Percentiles rank a stretch among this genome's conserved stretches.
phyloP scores from a whole-genome alignment of 179 eudicot species.

The Beta lomatogona region DNA sequence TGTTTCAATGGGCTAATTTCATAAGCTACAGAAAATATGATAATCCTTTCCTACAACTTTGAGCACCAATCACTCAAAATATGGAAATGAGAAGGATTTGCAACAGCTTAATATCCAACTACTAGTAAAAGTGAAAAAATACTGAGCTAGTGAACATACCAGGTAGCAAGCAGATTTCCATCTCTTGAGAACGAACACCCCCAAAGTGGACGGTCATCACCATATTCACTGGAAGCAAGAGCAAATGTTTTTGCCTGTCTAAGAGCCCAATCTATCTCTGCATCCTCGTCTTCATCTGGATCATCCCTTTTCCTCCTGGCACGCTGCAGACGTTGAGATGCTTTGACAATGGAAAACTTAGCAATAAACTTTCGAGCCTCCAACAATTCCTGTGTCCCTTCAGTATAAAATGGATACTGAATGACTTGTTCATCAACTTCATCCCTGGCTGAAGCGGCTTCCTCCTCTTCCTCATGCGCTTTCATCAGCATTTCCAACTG shows the following conservation, averaged over 20 bases:
- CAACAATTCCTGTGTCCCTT: conserved; percentile 61
- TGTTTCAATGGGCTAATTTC: not conserved
- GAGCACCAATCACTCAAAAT: not conserved
- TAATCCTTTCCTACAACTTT: not conserved
- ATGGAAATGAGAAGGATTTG: not conserved
- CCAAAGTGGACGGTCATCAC: conserved; percentile 87
- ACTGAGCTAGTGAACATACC: conserved; percentile 43
- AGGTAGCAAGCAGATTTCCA: conserved; percentile 81
- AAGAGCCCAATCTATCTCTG: conserved; percentile 77
- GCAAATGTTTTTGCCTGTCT: conserved; percentile 65
- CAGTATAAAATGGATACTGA: conserved; percentile 87
- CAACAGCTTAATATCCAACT: not conserved
- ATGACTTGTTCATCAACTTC: conserved; percentile 61
- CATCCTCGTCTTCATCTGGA: conserved; percentile 94
- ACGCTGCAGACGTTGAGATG: conserved; percentile 63
- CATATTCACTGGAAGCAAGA: conserved; percentile 85
- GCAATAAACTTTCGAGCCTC: conserved; percentile 71
- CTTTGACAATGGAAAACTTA: conserved; percentile 60
- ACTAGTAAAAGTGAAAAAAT: not conserved
- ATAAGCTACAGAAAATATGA: not conserved
- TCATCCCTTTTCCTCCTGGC: conserved; percentile 88
- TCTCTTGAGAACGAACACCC: conserved; percentile 87
- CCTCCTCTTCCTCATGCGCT: conserved; percentile 91
- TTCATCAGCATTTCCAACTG: conserved; percentile 88
- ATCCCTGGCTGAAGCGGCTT: conserved; percentile 49